Evolutionary conservation across 805 yeast genomes (phyloP).

Genomic region (Millerago galiae): DNA sequence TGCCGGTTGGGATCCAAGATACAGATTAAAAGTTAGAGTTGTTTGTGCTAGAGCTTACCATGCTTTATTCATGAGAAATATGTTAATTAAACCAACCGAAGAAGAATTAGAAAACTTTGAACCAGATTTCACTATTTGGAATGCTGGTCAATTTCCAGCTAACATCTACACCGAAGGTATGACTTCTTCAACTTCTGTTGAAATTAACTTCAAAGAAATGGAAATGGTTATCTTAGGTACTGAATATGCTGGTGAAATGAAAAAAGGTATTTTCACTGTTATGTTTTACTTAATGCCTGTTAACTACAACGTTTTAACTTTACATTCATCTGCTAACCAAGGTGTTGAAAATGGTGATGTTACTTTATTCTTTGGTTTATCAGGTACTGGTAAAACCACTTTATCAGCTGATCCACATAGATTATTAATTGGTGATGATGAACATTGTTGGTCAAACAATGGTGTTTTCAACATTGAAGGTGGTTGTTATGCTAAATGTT

Average conservation of each 20-base stretch:
- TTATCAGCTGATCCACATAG: constrained; percentile 94
- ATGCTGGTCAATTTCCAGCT: constrained; percentile 98
- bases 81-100: constrained; percentile 91
- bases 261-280: constrained; percentile 97
- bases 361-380: constrained; percentile 90
- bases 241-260: constrained; percentile 99
- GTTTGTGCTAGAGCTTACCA: constrained; percentile 98
- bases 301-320: constrained; percentile 81
- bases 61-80: constrained; percentile 95
- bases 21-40: constrained; percentile 91
- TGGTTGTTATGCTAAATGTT: constrained; percentile 98
- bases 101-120: constrained; percentile 85
- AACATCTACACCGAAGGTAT: constrained; percentile 93
- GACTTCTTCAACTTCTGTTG: constrained; percentile 95
- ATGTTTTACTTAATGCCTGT: constrained; percentile 99
- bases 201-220: constrained; percentile 94
- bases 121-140: constrained; percentile 97
- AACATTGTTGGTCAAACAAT: constrained; percentile 98
- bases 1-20: constrained; percentile 99
- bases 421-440: constrained; percentile 94
- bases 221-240: constrained; percentile 99
- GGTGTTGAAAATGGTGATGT: constrained; percentile 79
- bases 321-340: constrained; percentile 94
- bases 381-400: constrained; percentile 98
- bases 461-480: constrained; percentile 99